These are phyloP conservation scores for Plasmopara halstedii DNA, from an alignment of 352 stramenopile genomes.

Conservation along the genomic window DNA sequence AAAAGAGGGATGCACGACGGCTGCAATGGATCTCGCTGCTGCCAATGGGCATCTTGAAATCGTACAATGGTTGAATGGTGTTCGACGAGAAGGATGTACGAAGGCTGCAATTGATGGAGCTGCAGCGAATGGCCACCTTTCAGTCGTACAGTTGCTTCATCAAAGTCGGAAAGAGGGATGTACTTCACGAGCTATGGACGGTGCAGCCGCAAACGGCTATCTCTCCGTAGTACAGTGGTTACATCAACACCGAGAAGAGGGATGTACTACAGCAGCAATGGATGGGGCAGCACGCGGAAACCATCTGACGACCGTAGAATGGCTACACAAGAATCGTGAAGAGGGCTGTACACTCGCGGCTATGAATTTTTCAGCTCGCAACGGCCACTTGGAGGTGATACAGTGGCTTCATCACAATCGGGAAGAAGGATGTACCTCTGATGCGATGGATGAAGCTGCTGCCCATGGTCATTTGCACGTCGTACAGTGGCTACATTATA, in stretches of 20 bases:
- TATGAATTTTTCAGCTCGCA: constrained; percentile 18
- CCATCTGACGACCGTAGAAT: constrained; percentile 16
- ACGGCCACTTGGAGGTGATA: constrained; percentile 29
- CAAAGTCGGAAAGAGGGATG: constrained; percentile 22
- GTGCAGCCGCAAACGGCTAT: constrained; percentile 17
- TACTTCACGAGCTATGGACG: constrained; percentile 19
- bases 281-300: constrained; percentile 8
- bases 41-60: constrained; percentile 18
- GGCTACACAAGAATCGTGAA: constrained; percentile 21
- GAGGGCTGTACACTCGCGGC: constrained; percentile 15
- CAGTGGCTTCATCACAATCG: constrained; percentile 30
- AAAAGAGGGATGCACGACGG: constrained; percentile 19
- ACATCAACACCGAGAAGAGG: constrained; percentile 18
- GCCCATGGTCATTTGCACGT: constrained; percentile 17
- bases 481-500: constrained; percentile 26
- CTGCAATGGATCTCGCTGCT: constrained; percentile 21
- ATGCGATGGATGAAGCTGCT: constrained; percentile 28
- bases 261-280: constrained; percentile 21
- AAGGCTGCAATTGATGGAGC: constrained; percentile 24
- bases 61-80: constrained; percentile 21
- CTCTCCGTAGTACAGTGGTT: constrained; percentile 23
- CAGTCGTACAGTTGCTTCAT: constrained; percentile 20
- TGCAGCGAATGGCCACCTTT: constrained; percentile 15
- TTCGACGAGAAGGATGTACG: constrained; percentile 20
- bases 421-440: constrained; percentile 24